Conservation (phyloP, 192 early-diverging fungal species). For the Coemansia sp. region DNA sequence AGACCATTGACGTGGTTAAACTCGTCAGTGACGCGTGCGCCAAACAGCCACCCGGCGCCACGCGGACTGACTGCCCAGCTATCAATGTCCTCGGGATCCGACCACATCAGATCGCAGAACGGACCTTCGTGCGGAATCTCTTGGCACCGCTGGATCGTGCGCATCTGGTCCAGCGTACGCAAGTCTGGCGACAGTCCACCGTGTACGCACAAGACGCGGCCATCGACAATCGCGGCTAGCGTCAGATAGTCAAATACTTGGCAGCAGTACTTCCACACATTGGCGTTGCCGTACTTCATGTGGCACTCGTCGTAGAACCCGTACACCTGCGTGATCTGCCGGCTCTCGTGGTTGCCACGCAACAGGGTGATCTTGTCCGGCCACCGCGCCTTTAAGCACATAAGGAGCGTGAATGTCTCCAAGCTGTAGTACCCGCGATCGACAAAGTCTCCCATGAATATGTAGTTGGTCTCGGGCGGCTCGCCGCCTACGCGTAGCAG, state of each 20-base stretch:
- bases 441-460: constrained; percentile 99
- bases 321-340: constrained; percentile 98
- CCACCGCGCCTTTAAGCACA: constrained; percentile 95
- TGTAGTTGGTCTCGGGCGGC: constrained; percentile 92
- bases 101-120: constrained; percentile 58
- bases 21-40: constrained; percentile 94
- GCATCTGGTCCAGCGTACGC: constrained; percentile 93
- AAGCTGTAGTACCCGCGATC: constrained; percentile 98
- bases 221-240: constrained; percentile 87
- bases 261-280: constrained; percentile 95
- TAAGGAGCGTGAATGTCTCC: constrained; percentile 93
- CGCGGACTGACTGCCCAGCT: constrained; percentile 97
- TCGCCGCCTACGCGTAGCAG: constrained; percentile 96
- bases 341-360: constrained; percentile 95
- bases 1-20: constrained; percentile 96
- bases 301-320: constrained; percentile 95
- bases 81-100: constrained; percentile 66
- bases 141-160: constrained; percentile 92
- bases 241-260: constrained; percentile 96
- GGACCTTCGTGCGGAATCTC: constrained; percentile 59
- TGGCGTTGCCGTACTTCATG: constrained; percentile 83
- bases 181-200: constrained; percentile 95
- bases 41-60: constrained; percentile 98
- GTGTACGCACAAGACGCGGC: constrained; percentile 92
- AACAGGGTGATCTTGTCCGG: constrained; percentile 96